These are phyloP conservation scores for Tephrocybe sp. DNA, from an alignment of 768 basidiomycete species.

Conservation along the genomic window DNA sequence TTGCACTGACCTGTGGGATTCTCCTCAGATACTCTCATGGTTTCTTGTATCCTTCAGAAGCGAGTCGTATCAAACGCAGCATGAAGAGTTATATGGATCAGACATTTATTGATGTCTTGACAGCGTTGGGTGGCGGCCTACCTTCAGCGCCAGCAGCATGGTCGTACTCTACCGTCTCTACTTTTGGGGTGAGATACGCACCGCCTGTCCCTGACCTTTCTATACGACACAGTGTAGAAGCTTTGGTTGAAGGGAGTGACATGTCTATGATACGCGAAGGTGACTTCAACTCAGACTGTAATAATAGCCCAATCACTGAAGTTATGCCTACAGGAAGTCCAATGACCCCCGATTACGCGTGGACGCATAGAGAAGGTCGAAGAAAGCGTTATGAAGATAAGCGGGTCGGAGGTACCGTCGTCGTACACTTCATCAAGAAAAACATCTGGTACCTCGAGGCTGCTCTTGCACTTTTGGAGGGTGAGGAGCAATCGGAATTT, in stretches of 20 bases:
- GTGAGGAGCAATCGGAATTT: conserved; percentile 64
- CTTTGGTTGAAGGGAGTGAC: conserved; percentile 87
- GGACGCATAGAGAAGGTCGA: conserved; percentile 72
- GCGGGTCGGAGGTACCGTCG: conserved; percentile 88
- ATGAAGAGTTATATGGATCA: conserved; percentile 53
- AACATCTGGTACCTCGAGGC: conserved; percentile 97
- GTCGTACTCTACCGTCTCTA: conserved; percentile 69
- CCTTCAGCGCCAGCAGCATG: conserved; percentile 41
- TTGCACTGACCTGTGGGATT: background rate
- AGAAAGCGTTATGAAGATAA: conserved; percentile 58
- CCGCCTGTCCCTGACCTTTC: conserved; percentile 67
- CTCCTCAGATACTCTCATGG: conserved; percentile 82
- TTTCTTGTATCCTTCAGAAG: conserved; percentile 91
- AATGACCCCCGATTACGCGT: conserved; percentile 61
- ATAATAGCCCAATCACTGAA: background rate
- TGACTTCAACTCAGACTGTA: conserved; percentile 19
- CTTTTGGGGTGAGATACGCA: conserved; percentile 74
- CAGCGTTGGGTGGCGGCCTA: conserved; percentile 25
- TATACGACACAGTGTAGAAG: conserved; percentile 75
- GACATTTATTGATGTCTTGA: conserved; percentile 31
- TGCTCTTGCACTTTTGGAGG: conserved; percentile 80
- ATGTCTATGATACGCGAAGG: conserved; percentile 75
- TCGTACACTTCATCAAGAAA: conserved; percentile 97
- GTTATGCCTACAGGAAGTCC: conserved; percentile 42
- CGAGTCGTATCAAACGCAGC: conserved; percentile 58